Percentiles rank a stretch among this genome's conserved stretches.
Conservation (phyloP, 2,329 filamentous ascomycete species). For the Dryadomyces sulphureus region DNA sequence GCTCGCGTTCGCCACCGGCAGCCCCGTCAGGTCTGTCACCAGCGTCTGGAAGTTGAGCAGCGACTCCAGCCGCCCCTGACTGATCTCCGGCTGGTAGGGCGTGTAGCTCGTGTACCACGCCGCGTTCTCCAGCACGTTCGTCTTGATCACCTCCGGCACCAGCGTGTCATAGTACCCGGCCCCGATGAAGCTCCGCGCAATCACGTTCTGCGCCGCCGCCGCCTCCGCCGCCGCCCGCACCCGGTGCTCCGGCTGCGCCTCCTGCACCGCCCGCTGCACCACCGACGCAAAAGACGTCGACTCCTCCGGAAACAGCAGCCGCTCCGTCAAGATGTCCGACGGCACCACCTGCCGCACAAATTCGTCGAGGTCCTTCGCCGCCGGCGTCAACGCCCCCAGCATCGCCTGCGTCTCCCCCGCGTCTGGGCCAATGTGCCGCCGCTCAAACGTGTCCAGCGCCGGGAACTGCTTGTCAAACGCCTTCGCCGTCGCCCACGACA, state of each 20-base stretch:
- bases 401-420: constrained; percentile 56
- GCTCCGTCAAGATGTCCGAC: constrained; percentile 56
- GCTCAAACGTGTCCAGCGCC: constrained; percentile 51
- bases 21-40: constrained; percentile 72
- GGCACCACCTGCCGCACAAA: constrained; percentile 80
- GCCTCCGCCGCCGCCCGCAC: constrained; percentile 29
- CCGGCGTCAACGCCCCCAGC: constrained; percentile 66
- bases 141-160: constrained; percentile 78
- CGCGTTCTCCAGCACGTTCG: constrained; percentile 83
- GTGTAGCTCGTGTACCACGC: constrained; percentile 98
- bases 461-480: constrained; percentile 12
- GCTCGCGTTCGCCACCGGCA: constrained; percentile 82
- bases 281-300: constrained; percentile 23
- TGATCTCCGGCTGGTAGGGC: constrained; percentile 94
- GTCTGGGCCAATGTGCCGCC: constrained; percentile 77
- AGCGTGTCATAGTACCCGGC: constrained; percentile 80
- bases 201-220: constrained; percentile 21
- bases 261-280: constrained; percentile 18
- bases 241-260: constrained; percentile 43
- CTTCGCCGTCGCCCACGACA: constrained; percentile 9
- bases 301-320: constrained; percentile 43
- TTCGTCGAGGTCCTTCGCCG: constrained; percentile 57
- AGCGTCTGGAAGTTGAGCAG: constrained; percentile 93
- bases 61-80: constrained; percentile 83
- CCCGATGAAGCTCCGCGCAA: constrained; percentile 60